Evolutionary conservation across 176 grass and related monocot genomes (phyloP).

Genomic region (Carex kokanica): DNA sequence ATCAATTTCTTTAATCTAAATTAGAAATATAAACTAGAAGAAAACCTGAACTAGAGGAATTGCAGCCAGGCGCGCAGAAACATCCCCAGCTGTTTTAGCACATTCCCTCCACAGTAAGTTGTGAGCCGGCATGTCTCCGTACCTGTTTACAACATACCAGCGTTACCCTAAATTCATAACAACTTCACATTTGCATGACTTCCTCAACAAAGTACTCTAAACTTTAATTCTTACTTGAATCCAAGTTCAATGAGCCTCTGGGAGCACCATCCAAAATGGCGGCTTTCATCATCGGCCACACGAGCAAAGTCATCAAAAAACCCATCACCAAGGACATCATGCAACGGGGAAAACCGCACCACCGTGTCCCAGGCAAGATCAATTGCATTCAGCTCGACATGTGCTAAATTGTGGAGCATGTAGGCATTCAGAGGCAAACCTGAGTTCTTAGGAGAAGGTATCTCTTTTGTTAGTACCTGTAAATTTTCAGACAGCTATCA

Average conservation of each 20-base stretch:
- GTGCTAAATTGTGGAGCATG: constrained; percentile 89
- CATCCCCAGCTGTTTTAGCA: constrained; percentile 68
- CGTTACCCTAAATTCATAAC: neutral
- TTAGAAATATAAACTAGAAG: neutral
- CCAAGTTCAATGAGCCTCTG: constrained; percentile 83
- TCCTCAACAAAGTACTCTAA: neutral
- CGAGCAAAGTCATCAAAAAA: constrained; percentile 82
- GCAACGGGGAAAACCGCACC: constrained; percentile 71
- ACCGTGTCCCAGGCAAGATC: constrained; percentile 96
- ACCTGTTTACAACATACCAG: constrained; percentile 36
- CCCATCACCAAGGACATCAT: constrained; percentile 51
- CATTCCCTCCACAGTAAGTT: constrained; percentile 92
- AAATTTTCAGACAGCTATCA: neutral
- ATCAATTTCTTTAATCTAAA: neutral
- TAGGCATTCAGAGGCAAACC: constrained; percentile 82
- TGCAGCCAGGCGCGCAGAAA: constrained; percentile 82
- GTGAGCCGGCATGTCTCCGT: constrained; percentile 91
- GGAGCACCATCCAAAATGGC: constrained; percentile 83
- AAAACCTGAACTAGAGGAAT: constrained; percentile 90
- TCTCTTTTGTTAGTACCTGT: constrained; percentile 74
- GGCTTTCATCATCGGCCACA: constrained; percentile 87
- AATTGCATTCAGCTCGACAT: constrained; percentile 92
- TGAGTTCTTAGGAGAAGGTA: constrained; percentile 68
- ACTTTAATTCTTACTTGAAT: constrained; percentile 47
- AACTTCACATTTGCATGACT: neutral